Percentiles rank a stretch among this genome's conserved stretches.
Evolutionary conservation across 805 yeast species (phyloP).

Genomic region (Blastobotrys parvus): DNA sequence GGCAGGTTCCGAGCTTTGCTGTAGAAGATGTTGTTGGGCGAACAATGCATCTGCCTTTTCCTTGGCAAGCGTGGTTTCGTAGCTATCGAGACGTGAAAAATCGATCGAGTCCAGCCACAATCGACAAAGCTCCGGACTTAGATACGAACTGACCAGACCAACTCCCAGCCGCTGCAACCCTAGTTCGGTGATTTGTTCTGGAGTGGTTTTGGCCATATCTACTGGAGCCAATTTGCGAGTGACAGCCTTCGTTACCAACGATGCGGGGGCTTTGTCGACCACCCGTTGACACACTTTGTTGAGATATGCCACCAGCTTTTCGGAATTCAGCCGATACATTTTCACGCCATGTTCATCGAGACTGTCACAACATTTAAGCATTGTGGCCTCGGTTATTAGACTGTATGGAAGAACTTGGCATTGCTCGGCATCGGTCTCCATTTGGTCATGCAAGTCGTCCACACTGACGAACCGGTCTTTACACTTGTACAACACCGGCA

Average conservation of each 20-base stretch:
- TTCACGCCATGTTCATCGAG: constrained; percentile 4
- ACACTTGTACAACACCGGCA: constrained; percentile 17
- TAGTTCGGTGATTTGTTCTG: constrained; percentile 12
- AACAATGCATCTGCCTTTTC: constrained; percentile 14
- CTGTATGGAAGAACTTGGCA: constrained; percentile 10
- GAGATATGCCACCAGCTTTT: constrained; percentile 16
- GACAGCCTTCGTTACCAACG: constrained; percentile 12
- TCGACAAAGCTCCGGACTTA: constrained; percentile 6
- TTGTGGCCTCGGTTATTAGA: constrained; percentile 4
- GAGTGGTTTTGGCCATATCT: constrained; percentile 12
- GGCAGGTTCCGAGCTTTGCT: not conserved
- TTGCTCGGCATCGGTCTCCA: constrained; percentile 1
- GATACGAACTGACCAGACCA: constrained; percentile 11
- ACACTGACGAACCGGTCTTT: constrained; percentile 16
- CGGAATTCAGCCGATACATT: constrained; percentile 9
- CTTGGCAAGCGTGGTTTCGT: constrained; percentile 12
- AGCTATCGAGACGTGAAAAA: constrained; percentile 18
- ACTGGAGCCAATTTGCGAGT: constrained; percentile 15
- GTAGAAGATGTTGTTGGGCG: constrained; percentile 5
- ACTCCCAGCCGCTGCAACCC: constrained; percentile 15
- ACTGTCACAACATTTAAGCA: constrained; percentile 10
- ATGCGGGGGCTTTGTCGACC: constrained; percentile 16
- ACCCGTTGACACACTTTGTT: constrained; percentile 10
- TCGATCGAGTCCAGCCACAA: constrained; percentile 12
- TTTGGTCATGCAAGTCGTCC: constrained; percentile 21